phyloP scores from a whole-genome alignment of 179 eudicot species.

The Corrigiola litoralis region DNA sequence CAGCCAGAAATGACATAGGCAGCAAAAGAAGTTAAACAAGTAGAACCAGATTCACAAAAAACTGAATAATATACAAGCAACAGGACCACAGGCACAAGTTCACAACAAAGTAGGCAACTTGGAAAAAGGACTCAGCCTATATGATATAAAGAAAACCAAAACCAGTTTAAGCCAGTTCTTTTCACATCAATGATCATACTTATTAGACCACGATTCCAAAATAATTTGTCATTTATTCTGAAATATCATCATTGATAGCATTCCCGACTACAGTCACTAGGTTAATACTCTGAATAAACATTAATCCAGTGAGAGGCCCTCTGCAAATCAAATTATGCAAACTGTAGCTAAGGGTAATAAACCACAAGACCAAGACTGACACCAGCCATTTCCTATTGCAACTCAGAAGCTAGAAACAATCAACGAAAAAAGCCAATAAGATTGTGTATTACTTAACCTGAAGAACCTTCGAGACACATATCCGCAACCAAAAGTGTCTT shows the following conservation, averaged over 20 bases:
- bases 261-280: too few relatives aligned
- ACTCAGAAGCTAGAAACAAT: too few relatives aligned
- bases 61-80: neutral
- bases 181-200: neutral
- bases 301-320: too few relatives aligned
- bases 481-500: neutral
- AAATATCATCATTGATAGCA: neutral
- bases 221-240: neutral
- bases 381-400: too few relatives aligned
- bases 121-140: neutral
- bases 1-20: neutral
- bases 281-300: too few relatives aligned
- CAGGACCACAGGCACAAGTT: constrained; percentile 3
- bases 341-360: too few relatives aligned
- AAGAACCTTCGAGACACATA: neutral
- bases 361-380: too few relatives aligned
- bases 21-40: neutral
- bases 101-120: neutral
- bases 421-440: neutral
- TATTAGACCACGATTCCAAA: neutral
- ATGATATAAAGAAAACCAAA: neutral
- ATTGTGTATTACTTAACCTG: too few relatives aligned
- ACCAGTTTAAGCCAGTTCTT: neutral
- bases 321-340: too few relatives aligned
- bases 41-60: neutral